A percentile compares a stretch with the other conserved stretches of the same genome.
Evolutionary conservation across 192 early-diverging fungal species (phyloP).

Genomic region (Linnemannia exigua): DNA sequence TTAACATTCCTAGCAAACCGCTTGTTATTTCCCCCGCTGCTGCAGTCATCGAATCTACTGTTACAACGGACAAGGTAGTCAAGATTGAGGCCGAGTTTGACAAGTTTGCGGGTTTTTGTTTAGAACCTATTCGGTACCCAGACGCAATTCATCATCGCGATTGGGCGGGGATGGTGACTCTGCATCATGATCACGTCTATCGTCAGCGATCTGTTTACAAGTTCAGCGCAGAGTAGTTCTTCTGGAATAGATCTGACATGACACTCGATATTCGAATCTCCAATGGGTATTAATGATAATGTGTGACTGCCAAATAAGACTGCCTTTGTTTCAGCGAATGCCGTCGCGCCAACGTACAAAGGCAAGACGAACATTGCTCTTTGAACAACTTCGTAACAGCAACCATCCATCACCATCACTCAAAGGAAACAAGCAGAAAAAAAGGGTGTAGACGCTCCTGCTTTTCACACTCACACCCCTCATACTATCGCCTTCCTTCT

Average conservation of each 20-base stretch:
- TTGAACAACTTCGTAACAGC: background rate
- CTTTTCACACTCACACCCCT: too few species aligned
- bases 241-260: too few species aligned
- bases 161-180: slow-evolving; percentile 42
- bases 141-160: slow-evolving; percentile 64
- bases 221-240: slow-evolving; percentile 15
- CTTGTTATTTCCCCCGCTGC: slow-evolving; percentile 16
- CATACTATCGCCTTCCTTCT: too few species aligned
- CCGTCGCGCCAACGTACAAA: background rate
- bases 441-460: too few species aligned
- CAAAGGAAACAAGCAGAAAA: too few species aligned
- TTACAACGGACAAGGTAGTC: slow-evolving; percentile 47
- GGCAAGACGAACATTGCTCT: background rate
- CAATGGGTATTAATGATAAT: too few species aligned
- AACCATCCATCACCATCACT: background rate
- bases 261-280: too few species aligned
- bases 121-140: slow-evolving; percentile 73
- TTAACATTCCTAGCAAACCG: slow-evolving; percentile 6
- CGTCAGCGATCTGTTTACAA: slow-evolving; percentile 43
- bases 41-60: background rate
- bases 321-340: background rate
- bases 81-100: slow-evolving; percentile 64
- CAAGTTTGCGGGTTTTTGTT: slow-evolving; percentile 76
- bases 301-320: too few species aligned
- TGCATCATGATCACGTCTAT: slow-evolving; percentile 36